Evolutionary conservation across 2,329 filamentous ascomycete genomes (phyloP).

Genomic region (Stagonosporopsis vannaccii): DNA sequence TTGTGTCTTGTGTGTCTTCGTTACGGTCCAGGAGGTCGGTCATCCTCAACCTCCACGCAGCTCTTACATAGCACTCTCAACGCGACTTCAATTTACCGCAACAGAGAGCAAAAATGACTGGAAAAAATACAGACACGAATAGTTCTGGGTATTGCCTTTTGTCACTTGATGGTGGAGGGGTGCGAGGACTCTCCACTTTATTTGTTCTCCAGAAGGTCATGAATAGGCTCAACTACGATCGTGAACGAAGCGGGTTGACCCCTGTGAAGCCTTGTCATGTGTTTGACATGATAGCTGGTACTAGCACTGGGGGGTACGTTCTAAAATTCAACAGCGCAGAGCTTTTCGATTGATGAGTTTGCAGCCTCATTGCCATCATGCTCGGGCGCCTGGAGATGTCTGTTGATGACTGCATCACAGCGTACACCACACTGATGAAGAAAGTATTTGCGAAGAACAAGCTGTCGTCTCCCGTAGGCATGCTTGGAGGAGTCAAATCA

Average conservation of each 20-base stretch:
- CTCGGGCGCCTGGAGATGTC: constrained; percentile 27
- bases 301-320: constrained; percentile 29
- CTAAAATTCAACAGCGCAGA: not conserved
- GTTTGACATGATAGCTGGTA: constrained; percentile 34
- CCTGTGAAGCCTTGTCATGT: constrained; percentile 25
- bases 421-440: constrained; percentile 13
- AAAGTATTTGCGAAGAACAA: constrained; percentile 13
- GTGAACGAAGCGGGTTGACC: constrained; percentile 3
- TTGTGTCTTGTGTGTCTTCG: not conserved
- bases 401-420: constrained; percentile 22
- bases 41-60: not conserved
- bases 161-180: constrained; percentile 36
- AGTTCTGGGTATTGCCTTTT: constrained; percentile 26
- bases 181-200: constrained; percentile 35
- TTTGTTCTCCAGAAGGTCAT: constrained; percentile 33
- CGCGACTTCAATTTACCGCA: not conserved
- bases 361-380: constrained; percentile 29
- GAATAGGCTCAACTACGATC: constrained; percentile 22
- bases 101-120: not conserved
- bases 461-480: not conserved
- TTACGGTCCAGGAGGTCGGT: not conserved
- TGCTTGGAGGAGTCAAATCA: constrained; percentile 6
- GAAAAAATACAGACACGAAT: too few species aligned
- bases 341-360: too few species aligned
- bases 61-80: not conserved